Conservation (phyloP, 768 basidiomycete species). For the Tylopilus rubrobrunneus region DNA sequence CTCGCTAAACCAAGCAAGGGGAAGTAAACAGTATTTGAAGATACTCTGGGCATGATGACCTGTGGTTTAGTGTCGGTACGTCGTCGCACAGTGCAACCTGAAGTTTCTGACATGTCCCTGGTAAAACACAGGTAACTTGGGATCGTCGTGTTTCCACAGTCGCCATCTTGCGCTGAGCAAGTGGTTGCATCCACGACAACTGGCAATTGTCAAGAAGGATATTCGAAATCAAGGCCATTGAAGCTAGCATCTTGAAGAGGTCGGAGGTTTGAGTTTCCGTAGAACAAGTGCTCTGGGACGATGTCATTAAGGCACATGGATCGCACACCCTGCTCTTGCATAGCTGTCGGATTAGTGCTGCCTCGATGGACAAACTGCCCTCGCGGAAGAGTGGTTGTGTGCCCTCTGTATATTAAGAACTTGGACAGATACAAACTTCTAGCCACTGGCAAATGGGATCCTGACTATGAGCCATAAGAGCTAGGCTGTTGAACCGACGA, state of each 20-base stretch:
- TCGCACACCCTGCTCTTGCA: no score
- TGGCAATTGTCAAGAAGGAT: not conserved
- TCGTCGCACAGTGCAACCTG: not conserved
- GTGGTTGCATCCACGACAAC: conserved; percentile 3
- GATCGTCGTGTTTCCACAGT: conserved; percentile 27
- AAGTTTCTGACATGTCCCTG: not conserved
- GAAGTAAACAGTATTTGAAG: conserved; percentile 44
- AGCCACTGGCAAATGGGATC: not conserved
- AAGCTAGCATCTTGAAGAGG: conserved; percentile 23
- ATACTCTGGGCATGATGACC: conserved; percentile 35
- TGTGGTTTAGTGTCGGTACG: conserved; percentile 30
- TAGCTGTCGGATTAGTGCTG: no score
- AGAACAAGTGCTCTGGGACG: no score
- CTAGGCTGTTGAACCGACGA: no score
- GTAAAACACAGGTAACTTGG: conserved; percentile 19
- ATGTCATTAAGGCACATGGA: no score
- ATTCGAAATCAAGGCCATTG: conserved; percentile 30
- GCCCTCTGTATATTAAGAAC: not conserved
- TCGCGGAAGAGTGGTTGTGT: not conserved
- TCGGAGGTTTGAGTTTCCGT: no score
- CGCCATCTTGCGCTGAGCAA: conserved; percentile 29
- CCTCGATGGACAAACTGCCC: not conserved
- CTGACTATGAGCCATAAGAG: not conserved
- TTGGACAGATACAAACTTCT: not conserved
- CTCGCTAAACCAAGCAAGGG: conserved; percentile 58